phyloP scores from a whole-genome alignment of 768 basidiomycete species.

The Fibroporia radiculosa region DNA sequence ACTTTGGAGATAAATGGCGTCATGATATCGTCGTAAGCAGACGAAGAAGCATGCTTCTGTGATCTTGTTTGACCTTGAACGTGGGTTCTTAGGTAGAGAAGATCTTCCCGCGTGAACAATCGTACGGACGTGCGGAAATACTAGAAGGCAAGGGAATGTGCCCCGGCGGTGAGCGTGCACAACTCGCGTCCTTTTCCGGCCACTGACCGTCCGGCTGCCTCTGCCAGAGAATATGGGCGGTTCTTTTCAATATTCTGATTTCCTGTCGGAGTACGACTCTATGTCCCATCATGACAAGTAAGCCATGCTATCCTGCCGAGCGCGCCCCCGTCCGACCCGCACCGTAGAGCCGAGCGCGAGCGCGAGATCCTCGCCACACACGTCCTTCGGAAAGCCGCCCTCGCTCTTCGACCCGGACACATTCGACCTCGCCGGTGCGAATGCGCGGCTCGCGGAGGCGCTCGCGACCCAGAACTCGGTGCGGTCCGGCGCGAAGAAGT shows the following conservation, averaged over 20 bases:
- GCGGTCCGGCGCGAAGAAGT: neutral
- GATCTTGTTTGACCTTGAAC: too few relatives aligned
- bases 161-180: neutral
- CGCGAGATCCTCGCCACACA: neutral
- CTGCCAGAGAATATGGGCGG: neutral
- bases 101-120: neutral
- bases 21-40: neutral
- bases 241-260: neutral
- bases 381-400: neutral
- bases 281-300: neutral
- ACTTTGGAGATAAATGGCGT: neutral
- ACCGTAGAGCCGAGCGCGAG: neutral
- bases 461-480: neutral
- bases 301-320: neutral
- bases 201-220: neutral
- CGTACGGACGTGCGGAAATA: neutral
- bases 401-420: neutral
- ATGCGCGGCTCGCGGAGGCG: neutral
- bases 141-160: neutral
- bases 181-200: too few relatives aligned
- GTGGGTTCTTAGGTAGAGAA: conserved; percentile 2
- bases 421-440: neutral
- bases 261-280: neutral
- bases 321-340: neutral
- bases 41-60: too few relatives aligned